Conservation (phyloP, 225 moss, liverwort and hornwort genomes). For the Neckera pumila region DNA sequence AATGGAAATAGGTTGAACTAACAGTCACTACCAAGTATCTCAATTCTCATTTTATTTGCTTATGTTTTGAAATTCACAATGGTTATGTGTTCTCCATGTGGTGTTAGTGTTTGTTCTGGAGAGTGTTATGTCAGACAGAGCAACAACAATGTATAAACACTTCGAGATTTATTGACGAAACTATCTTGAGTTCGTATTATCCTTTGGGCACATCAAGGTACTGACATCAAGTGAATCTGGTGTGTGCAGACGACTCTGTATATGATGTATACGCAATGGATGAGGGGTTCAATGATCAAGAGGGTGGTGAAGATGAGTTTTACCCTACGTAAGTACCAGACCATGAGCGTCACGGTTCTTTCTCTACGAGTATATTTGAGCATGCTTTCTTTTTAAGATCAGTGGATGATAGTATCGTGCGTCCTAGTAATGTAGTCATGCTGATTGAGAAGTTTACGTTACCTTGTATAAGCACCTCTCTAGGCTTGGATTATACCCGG, state of each 20-base stretch:
- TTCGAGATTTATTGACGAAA: not conserved
- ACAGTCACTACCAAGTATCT: not conserved
- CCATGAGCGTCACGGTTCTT: not conserved
- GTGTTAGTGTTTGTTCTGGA: not conserved
- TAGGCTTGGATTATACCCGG: no score
- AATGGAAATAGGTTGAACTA: conserved; percentile 22
- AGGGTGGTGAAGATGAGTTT: conserved; percentile 14
- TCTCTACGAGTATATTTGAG: not conserved
- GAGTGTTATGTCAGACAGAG: not conserved
- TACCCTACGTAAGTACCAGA: conserved; percentile 51
- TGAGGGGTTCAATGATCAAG: conserved; percentile 41
- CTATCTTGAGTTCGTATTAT: not conserved
- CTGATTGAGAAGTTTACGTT: no score
- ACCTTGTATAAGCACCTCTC: no score
- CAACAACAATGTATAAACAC: not conserved
- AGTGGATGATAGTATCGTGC: no score
- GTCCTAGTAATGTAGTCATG: no score
- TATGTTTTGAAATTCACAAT: not conserved
- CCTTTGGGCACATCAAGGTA: not conserved
- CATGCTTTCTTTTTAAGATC: not conserved
- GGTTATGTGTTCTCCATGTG: not conserved
- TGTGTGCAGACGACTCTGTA: conserved; percentile 72
- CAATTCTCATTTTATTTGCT: not conserved
- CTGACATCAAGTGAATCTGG: not conserved
- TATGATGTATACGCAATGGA: conserved; percentile 93